Percentiles rank a stretch among this genome's conserved stretches.
Evolutionary conservation across 2,329 filamentous ascomycete species (phyloP).

Genomic region (Fusarium circinatum): DNA sequence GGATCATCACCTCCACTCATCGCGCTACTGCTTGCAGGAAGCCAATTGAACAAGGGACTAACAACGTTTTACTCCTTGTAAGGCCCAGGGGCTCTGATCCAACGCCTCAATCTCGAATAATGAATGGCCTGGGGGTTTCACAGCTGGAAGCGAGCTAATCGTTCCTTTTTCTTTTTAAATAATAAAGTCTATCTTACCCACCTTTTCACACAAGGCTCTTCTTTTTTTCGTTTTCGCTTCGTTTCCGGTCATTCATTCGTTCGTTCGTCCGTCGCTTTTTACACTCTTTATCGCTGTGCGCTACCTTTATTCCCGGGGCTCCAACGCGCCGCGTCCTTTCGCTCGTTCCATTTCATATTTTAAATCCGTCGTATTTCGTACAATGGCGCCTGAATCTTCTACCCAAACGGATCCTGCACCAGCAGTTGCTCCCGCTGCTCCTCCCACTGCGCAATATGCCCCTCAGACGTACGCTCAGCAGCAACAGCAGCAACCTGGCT

Average conservation of each 20-base stretch:
- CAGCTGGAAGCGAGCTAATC: constrained; percentile 4
- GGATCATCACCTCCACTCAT: constrained; percentile 8
- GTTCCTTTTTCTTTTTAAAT: constrained; percentile 1
- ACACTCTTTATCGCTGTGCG: constrained; percentile 18
- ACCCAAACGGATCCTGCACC: constrained; percentile 35
- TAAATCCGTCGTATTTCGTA: not conserved
- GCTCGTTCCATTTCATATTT: not conserved
- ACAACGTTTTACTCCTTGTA: constrained; percentile 6
- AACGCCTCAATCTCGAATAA: constrained; percentile 5
- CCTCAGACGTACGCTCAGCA: constrained; percentile 12
- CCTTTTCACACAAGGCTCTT: not conserved
- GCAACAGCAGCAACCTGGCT: constrained; percentile 27
- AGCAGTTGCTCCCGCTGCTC: constrained; percentile 14
- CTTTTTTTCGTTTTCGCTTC: constrained; percentile 3
- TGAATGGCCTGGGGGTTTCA: constrained; percentile 13
- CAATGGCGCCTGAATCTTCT: constrained; percentile 39
- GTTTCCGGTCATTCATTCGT: constrained; percentile 5
- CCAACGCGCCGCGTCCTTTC: not conserved
- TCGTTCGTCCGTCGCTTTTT: constrained; percentile 10
- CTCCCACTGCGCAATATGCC: constrained; percentile 24
- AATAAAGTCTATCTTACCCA: constrained; percentile 18
- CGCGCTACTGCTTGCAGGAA: not conserved
- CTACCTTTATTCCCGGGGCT: not conserved
- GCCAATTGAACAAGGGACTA: constrained; percentile 24
- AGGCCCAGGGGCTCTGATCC: constrained; percentile 15